A percentile compares a stretch with the other conserved stretches of the same genome.
These are phyloP conservation scores for Entamoeba invadens DNA, from an alignment of 208 protist species.

Conservation along the genomic window DNA sequence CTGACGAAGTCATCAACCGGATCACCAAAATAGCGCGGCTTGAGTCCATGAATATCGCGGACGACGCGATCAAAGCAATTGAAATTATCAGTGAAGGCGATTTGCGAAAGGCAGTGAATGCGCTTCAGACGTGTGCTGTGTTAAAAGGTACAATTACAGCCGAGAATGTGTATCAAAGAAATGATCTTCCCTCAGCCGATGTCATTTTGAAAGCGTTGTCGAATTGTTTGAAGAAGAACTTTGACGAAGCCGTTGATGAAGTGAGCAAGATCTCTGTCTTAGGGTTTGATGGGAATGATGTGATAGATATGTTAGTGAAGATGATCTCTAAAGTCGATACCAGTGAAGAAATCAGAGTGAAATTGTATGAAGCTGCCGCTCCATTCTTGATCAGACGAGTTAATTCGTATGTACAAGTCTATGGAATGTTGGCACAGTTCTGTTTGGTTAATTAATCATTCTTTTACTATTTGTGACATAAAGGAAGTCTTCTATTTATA, in stretches of 20 bases:
- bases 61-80: conserved; percentile 81
- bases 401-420: background rate
- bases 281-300: background rate
- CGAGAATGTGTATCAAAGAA: conserved; percentile 95
- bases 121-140: conserved; percentile 76
- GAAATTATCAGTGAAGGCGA: conserved; percentile 71
- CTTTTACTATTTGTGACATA: background rate
- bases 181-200: conserved; percentile 67
- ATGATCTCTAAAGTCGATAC: background rate
- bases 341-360: background rate
- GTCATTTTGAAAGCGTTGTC: background rate
- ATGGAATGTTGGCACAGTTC: background rate
- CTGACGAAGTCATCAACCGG: conserved; percentile 37
- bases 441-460: background rate
- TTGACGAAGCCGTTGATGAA: background rate
- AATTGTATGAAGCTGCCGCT: background rate
- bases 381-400: background rate
- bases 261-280: background rate
- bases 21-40: conserved; percentile 36
- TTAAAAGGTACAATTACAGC: conserved; percentile 76
- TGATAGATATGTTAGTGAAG: background rate
- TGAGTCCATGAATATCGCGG: conserved; percentile 68
- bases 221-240: background rate
- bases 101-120: conserved; percentile 73
- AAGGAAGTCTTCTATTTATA: too few relatives aligned